phyloP scores from a whole-genome alignment of 257 asterid genomes.

The Przewalskia tangutica region DNA sequence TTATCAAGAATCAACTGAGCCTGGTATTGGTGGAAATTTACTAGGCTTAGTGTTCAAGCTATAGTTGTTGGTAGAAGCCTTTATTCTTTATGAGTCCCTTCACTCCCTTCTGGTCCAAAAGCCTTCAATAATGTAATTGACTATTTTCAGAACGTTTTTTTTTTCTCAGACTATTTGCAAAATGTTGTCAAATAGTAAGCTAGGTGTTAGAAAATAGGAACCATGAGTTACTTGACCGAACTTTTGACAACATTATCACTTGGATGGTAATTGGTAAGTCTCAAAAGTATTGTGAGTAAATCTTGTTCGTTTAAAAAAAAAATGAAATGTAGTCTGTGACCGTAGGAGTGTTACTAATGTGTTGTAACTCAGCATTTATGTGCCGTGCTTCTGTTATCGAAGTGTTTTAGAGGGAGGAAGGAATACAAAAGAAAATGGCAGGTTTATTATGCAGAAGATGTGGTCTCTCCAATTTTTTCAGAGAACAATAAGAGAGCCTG shows the following conservation, averaged over 20 bases:
- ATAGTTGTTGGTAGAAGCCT: not conserved
- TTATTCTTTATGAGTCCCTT: not conserved
- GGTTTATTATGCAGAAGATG: not conserved
- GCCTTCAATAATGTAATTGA: not conserved
- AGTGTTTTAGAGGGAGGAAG: not conserved
- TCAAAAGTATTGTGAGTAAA: not conserved
- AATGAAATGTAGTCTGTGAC: not conserved
- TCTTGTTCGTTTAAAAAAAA: not conserved
- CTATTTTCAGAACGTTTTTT: too few relatives aligned
- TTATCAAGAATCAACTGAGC: slow-evolving; percentile 20
- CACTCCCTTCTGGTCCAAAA: not conserved
- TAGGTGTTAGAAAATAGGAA: not conserved
- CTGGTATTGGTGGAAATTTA: not conserved
- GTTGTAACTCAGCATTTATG: not conserved
- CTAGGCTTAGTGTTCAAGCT: not conserved
- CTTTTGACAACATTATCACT: not conserved
- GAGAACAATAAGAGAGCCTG: not conserved
- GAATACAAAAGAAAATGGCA: not conserved
- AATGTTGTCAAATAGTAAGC: not conserved
- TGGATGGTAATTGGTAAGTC: not conserved
- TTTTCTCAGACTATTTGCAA: not conserved
- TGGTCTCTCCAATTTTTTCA: not conserved
- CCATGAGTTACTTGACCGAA: not conserved
- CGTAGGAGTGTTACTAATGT: not conserved
- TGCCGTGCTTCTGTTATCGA: not conserved